Evolutionary conservation across 2,329 filamentous ascomycete species (phyloP).

Genomic region (Helotiales sp.): DNA sequence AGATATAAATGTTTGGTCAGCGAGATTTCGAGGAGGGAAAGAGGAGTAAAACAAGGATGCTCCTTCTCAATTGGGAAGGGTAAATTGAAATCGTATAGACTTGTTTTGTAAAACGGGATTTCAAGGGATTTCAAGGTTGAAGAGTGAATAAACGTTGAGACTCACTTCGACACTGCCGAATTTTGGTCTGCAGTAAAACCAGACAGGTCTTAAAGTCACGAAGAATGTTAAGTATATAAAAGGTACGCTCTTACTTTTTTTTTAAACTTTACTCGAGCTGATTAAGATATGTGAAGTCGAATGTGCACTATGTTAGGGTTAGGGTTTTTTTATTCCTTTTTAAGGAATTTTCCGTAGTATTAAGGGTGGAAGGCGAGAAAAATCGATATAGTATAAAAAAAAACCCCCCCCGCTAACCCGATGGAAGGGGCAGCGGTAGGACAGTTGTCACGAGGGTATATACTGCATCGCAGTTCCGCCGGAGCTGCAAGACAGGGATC

Average conservation of each 20-base stretch:
- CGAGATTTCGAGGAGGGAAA: not conserved
- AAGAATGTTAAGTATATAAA: not conserved
- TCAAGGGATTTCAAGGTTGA: not conserved
- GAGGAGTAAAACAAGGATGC: not conserved
- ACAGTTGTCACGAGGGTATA: no score
- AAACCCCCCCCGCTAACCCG: no score
- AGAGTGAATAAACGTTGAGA: not conserved
- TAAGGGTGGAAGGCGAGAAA: no score
- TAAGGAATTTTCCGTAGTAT: no score
- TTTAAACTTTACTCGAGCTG: no score
- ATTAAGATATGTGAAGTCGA: slow-evolving; percentile 1
- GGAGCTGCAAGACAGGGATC: no score
- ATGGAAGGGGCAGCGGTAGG: no score
- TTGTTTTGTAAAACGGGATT: not conserved
- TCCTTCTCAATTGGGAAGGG: not conserved
- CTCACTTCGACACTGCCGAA: not conserved
- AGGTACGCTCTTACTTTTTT: no score
- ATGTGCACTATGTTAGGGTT: slow-evolving; percentile 17
- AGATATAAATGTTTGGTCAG: not conserved
- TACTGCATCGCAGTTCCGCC: no score
- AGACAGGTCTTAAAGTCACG: not conserved
- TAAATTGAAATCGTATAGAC: not conserved
- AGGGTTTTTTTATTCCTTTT: slow-evolving; percentile 21
- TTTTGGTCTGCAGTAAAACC: not conserved
- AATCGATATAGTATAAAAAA: no score